Base-by-base conservation (phyloP, 768 basidiomycete genomes). In the Auricularia cornea region DNA sequence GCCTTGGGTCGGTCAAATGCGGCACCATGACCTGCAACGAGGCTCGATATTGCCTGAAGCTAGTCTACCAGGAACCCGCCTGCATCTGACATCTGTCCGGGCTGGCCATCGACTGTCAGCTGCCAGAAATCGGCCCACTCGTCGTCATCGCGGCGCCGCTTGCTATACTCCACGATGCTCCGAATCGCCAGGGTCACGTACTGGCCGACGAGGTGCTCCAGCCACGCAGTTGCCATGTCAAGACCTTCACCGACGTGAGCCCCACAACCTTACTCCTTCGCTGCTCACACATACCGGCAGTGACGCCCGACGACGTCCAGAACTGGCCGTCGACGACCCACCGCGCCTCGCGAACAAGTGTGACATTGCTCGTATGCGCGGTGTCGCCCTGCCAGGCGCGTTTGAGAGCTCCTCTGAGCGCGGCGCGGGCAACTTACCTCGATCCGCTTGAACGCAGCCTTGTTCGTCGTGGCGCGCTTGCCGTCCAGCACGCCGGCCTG, bases 201-300 rank as follows among this genome's bases (percentile, higher is more conserved):
- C 10, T 64, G 32, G 29, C 76, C 74, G 1, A 71, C 70, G 12
- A 77, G 64, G 52, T 74, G 68, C 32, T 70, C 67, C 66, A 20
- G 76, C 74, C 51, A 72, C 65, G 29, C 75, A 70, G 56, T 70
- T 64, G 28, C 78, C 79, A 70, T 77, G 77, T 40, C 78, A 67
- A 59, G 74, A 40, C 38, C 38, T 40, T 8, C 8, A 40, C 8
- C 8, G 18, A 8, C 38, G 38, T 18, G 38, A n/a, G n/a, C n/a
- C n/a, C 18, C 38, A 40, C 38, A 40, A 40, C 18, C 8, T 40
- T 8, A 40, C 8, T 8, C 18, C 18, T 40, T 18, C 8, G 38
- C 38, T 8, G 8, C 38, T 40, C 18, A 8, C 8, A 40, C 38
- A 60, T 30, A 65, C 28, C 64, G 72, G 48, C 51, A 28, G 20